Percentiles rank a stretch among this genome's conserved stretches.
Conservation (phyloP, 257 asterid genomes). For the Gentiana straminea region DNA sequence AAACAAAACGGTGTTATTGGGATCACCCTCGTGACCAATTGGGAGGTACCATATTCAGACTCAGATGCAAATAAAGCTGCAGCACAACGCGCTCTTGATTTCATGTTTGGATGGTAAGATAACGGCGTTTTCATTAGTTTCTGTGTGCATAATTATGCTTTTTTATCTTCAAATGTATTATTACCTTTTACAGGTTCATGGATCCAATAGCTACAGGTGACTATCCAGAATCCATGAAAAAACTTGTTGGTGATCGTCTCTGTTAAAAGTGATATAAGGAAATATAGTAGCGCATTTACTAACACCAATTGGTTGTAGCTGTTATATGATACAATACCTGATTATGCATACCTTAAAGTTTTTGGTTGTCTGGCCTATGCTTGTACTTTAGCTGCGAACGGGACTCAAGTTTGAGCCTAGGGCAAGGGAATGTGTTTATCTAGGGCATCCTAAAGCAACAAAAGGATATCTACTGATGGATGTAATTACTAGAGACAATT, state of each 20-base stretch:
- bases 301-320: too few relatives aligned
- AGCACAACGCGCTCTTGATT: background rate
- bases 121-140: background rate
- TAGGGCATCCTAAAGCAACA: too few relatives aligned
- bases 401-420: too few relatives aligned
- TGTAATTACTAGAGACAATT: too few relatives aligned
- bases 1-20: background rate
- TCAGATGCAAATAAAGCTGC: background rate
- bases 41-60: background rate
- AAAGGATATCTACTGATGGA: too few relatives aligned
- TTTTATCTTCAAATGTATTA: background rate
- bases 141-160: background rate
- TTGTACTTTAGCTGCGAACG: too few relatives aligned
- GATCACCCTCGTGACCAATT: background rate
- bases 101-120: constrained; percentile 2
- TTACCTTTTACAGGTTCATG: constrained; percentile 7
- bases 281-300: too few relatives aligned
- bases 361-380: too few relatives aligned
- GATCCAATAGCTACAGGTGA: constrained; percentile 13
- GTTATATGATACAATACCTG: too few relatives aligned
- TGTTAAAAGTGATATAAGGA: too few relatives aligned
- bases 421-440: too few relatives aligned
- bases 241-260: constrained; percentile 8
- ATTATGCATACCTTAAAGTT: too few relatives aligned
- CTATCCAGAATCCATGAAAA: constrained; percentile 14